Evolutionary conservation across 768 basidiomycete genomes (phyloP).

Genomic region (Pilatotrama ljubarskyi): DNA sequence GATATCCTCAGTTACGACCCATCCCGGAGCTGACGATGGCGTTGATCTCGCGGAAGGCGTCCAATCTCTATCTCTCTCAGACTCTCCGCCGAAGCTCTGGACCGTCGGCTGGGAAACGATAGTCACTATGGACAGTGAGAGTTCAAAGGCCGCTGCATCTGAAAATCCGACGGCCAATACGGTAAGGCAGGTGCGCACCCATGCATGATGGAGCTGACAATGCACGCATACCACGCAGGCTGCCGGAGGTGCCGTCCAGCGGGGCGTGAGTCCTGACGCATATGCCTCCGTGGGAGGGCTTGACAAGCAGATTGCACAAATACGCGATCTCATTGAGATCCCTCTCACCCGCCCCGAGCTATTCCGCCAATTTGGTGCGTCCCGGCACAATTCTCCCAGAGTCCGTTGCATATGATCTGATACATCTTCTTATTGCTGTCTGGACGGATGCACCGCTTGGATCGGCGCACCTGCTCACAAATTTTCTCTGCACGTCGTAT

Average conservation of each 20-base stretch:
- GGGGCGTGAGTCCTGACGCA: constrained; percentile 49
- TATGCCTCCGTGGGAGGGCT: constrained; percentile 88
- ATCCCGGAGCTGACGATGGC: background rate
- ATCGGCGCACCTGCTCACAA: background rate
- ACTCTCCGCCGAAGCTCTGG: constrained; percentile 49
- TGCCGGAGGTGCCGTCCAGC: constrained; percentile 46
- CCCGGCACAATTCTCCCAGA: background rate
- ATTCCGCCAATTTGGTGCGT: constrained; percentile 68
- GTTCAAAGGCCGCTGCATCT: constrained; percentile 22
- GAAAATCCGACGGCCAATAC: constrained; percentile 18
- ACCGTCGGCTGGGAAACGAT: constrained; percentile 67
- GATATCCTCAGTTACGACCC: constrained; percentile 47
- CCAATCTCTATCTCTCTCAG: constrained; percentile 43
- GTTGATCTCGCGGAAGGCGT: constrained; percentile 32
- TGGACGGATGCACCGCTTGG: background rate
- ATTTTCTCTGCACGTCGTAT: background rate
- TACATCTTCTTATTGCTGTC: background rate
- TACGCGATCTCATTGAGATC: constrained; percentile 83
- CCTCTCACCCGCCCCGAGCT: constrained; percentile 82
- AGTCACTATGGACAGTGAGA: constrained; percentile 43
- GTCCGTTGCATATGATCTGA: constrained; percentile 3
- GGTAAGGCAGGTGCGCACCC: constrained; percentile 5
- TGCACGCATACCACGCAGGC: constrained; percentile 33
- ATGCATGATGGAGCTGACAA: background rate
- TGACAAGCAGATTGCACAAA: constrained; percentile 80